Conservation (phyloP, 192 early-diverging fungal species). For the Coemansia sp. region DNA sequence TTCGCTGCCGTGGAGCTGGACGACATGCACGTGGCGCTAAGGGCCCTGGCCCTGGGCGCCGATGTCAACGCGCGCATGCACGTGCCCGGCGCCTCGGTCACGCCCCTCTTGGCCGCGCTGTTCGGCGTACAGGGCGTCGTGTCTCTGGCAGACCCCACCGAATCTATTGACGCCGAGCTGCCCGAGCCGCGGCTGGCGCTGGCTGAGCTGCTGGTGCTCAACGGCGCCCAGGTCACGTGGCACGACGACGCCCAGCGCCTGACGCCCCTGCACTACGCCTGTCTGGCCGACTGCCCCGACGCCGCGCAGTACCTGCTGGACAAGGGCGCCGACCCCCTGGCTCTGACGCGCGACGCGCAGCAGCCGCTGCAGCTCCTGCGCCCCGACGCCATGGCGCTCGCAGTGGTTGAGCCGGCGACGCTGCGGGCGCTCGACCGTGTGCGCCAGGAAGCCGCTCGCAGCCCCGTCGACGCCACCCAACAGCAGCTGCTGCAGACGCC, state of each 20-base stretch:
- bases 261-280: conserved; percentile 35
- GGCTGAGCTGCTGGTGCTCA: conserved; percentile 45
- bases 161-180: too few relatives aligned
- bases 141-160: background rate
- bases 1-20: conserved; percentile 38
- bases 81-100: background rate
- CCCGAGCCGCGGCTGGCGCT: conserved; percentile 18
- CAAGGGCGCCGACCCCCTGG: conserved; percentile 39
- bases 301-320: conserved; percentile 29
- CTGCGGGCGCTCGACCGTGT: conserved; percentile 21
- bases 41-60: conserved; percentile 71
- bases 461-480: background rate
- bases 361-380: conserved; percentile 8
- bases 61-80: conserved; percentile 53
- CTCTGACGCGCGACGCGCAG: conserved; percentile 3
- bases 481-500: background rate
- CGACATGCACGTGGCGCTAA: conserved; percentile 55
- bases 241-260: conserved; percentile 12
- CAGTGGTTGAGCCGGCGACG: conserved; percentile 15
- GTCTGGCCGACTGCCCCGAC: conserved; percentile 5
- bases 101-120: conserved; percentile 32
- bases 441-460: conserved; percentile 8
- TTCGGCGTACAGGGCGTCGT: conserved; percentile 12
- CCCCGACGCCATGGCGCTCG: conserved; percentile 1
- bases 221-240: conserved; percentile 26